phyloP scores from a whole-genome alignment of 345 rosid species.

The Camelina sativa region DNA sequence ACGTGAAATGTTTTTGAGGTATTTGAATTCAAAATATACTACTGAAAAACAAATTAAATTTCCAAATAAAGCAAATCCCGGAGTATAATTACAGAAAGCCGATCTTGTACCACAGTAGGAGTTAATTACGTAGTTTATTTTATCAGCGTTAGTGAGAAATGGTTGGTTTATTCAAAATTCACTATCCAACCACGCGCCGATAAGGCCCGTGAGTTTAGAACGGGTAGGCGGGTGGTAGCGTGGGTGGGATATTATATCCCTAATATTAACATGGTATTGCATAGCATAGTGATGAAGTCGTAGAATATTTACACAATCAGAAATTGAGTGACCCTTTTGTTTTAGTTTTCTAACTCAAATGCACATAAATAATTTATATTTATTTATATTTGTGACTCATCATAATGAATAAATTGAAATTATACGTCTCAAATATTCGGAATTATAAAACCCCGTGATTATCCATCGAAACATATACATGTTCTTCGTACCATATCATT shows the following conservation, averaged over 20 bases:
- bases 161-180: slow-evolving; percentile 18
- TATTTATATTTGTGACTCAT: background rate
- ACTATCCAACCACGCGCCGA: slow-evolving; percentile 11
- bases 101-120: slow-evolving; percentile 34
- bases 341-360: background rate
- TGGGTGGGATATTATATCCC: background rate
- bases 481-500: slow-evolving; percentile 19
- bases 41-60: background rate
- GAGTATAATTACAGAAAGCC: slow-evolving; percentile 43
- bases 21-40: background rate
- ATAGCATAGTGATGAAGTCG: background rate
- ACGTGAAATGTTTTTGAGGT: background rate
- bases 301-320: background rate
- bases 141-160: slow-evolving; percentile 43
- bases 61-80: slow-evolving; percentile 52
- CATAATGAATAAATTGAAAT: background rate
- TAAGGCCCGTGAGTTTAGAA: slow-evolving; percentile 10
- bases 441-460: background rate
- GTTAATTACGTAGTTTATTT: slow-evolving; percentile 44
- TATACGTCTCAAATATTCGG: background rate
- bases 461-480: slow-evolving; percentile 2
- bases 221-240: slow-evolving; percentile 17
- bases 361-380: background rate
- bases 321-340: background rate
- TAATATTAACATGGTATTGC: too few species aligned